Conservation (phyloP, 257 asterid species). For the Solanum sejunctum region DNA sequence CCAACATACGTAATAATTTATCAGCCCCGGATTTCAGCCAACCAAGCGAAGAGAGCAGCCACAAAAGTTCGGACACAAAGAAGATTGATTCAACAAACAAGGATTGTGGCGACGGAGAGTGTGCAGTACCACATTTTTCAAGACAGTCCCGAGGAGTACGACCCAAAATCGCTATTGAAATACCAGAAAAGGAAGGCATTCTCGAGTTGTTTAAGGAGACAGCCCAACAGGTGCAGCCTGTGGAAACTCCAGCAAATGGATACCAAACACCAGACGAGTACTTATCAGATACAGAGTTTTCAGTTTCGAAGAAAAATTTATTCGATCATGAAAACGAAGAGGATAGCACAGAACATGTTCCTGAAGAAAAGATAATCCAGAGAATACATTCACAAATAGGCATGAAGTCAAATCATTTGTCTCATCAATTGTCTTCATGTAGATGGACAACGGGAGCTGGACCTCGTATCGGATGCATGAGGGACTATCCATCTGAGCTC, state of each 20-base stretch:
- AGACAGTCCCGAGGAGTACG: conserved; percentile 25
- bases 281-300: conserved; percentile 41
- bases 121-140: background rate
- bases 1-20: conserved; percentile 12
- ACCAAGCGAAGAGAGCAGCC: background rate
- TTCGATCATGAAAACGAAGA: conserved; percentile 27
- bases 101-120: background rate
- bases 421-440: conserved; percentile 43
- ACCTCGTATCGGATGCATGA: conserved; percentile 77
- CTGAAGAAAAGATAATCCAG: conserved; percentile 47
- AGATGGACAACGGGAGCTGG: conserved; percentile 94
- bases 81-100: background rate
- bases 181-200: conserved; percentile 30
- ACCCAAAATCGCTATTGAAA: conserved; percentile 50
- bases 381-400: conserved; percentile 60
- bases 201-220: conserved; percentile 25
- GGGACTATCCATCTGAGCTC: conserved; percentile 84
- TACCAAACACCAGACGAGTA: conserved; percentile 67
- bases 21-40: background rate
- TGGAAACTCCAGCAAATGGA: conserved; percentile 39
- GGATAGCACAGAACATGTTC: conserved; percentile 32
- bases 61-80: conserved; percentile 8
- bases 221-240: background rate
- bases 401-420: conserved; percentile 62
- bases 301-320: conserved; percentile 45